phyloP scores from a whole-genome alignment of 108 stramenopile species.

The Nannochloropsis gaditana region DNA sequence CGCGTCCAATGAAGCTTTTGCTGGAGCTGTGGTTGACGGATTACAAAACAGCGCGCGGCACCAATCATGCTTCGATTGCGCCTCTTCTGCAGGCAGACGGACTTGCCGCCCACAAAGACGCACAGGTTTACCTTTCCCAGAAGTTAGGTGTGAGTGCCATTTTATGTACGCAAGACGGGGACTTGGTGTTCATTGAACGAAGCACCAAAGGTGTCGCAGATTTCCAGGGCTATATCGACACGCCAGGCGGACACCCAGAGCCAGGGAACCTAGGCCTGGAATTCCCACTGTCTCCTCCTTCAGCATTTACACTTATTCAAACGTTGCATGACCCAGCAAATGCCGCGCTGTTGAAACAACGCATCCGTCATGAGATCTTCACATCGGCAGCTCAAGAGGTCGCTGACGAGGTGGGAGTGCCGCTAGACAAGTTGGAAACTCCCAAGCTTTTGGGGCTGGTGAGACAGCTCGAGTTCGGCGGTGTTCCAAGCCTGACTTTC shows the following conservation, averaged over 20 bases:
- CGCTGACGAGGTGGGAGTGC: conserved; percentile 42
- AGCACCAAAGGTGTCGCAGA: conserved; percentile 34
- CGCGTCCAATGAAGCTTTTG: conserved; percentile 14
- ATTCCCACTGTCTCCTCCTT: not conserved
- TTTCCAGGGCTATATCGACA: conserved; percentile 33
- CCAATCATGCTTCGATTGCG: conserved; percentile 32
- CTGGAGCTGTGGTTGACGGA: conserved; percentile 41
- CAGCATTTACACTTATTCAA: not conserved
- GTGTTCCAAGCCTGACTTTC: not conserved
- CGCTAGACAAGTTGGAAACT: conserved; percentile 23
- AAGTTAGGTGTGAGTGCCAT: conserved; percentile 39
- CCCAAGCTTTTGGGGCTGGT: conserved; percentile 37
- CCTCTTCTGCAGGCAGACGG: conserved; percentile 27
- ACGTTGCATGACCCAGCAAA: not conserved
- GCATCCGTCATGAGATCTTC: conserved; percentile 31
- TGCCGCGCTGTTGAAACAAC: conserved; percentile 18
- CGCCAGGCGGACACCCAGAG: conserved; percentile 48
- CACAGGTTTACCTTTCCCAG: conserved; percentile 39
- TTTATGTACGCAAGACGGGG: conserved; percentile 31
- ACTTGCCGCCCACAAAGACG: conserved; percentile 19
- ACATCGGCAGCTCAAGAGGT: conserved; percentile 34
- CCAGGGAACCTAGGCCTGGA: conserved; percentile 8
- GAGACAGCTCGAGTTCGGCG: conserved; percentile 27
- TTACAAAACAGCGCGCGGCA: conserved; percentile 32
- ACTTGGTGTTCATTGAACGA: conserved; percentile 26